These are phyloP conservation scores for Scheffersomyces segobiensis DNA, from an alignment of 1,139 yeast genomes.

Conservation along the genomic window DNA sequence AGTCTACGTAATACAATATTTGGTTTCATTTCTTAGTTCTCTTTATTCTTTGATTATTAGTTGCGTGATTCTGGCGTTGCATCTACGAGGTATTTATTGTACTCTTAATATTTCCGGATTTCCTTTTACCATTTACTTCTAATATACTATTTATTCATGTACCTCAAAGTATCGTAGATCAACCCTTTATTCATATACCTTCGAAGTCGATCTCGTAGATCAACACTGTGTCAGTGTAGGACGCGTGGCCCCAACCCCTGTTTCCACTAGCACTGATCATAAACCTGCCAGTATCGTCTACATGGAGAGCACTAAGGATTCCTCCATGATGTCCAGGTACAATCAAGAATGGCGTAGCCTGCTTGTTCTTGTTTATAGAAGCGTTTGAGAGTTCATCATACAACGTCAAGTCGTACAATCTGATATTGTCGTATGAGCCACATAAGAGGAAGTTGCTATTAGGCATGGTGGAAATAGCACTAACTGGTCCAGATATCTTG, in stretches of 20 bases:
- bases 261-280: constrained; percentile 92
- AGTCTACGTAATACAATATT: constrained; percentile 27
- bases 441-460: constrained; percentile 77
- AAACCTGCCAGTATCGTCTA: constrained; percentile 86
- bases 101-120: constrained; percentile 2
- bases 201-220: constrained; percentile 69
- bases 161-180: constrained; percentile 2
- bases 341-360: constrained; percentile 58
- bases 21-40: constrained; percentile 9
- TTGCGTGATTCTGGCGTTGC: not conserved
- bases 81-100: constrained; percentile 6
- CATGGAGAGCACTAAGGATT: constrained; percentile 55
- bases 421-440: constrained; percentile 86
- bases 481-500: constrained; percentile 86
- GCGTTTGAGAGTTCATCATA: constrained; percentile 39
- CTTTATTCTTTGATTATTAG: not conserved
- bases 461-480: constrained; percentile 79
- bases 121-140: constrained; percentile 3
- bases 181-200: constrained; percentile 7
- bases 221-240: constrained; percentile 74
- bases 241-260: constrained; percentile 89
- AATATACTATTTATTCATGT: not conserved
- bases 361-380: constrained; percentile 27
- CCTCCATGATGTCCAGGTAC: constrained; percentile 69
- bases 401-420: constrained; percentile 74